Evolutionary conservation across 2,329 filamentous ascomycete genomes (phyloP).

Genomic region (Diaporthe helianthi): DNA sequence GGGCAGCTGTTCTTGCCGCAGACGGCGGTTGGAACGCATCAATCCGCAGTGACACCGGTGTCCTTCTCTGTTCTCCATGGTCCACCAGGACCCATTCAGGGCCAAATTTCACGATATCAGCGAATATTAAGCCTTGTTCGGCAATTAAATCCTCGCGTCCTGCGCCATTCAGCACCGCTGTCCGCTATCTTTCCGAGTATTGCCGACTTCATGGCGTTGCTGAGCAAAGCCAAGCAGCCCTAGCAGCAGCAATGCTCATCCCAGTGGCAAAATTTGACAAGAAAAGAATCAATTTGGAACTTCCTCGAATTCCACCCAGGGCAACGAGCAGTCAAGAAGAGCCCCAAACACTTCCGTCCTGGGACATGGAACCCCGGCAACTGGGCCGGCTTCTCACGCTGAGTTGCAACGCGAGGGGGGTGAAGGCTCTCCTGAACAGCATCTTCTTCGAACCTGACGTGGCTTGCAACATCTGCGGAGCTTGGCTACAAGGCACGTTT

Average conservation of each 20-base stretch:
- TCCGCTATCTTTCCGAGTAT: slow-evolving; percentile 40
- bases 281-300: slow-evolving; percentile 28
- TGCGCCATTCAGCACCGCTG: slow-evolving; percentile 38
- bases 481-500: slow-evolving; percentile 1
- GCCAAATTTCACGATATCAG: slow-evolving; percentile 18
- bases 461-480: slow-evolving; percentile 6
- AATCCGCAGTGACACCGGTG: slow-evolving; percentile 34
- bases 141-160: slow-evolving; percentile 28
- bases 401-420: slow-evolving; percentile 2
- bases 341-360: background rate
- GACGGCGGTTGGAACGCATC: slow-evolving; percentile 40
- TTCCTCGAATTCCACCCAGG: background rate
- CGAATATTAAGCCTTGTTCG: background rate
- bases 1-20: slow-evolving; percentile 39
- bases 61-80: slow-evolving; percentile 38
- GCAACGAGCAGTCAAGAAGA: background rate
- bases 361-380: background rate
- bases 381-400: slow-evolving; percentile 11
- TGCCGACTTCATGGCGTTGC: slow-evolving; percentile 39
- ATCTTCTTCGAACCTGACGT: slow-evolving; percentile 11
- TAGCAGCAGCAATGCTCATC: slow-evolving; percentile 41
- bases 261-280: slow-evolving; percentile 40
- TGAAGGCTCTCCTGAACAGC: slow-evolving; percentile 8
- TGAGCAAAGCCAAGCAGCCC: slow-evolving; percentile 40
- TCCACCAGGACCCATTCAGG: slow-evolving; percentile 35